phyloP scores from a whole-genome alignment of 2,329 filamentous ascomycete genomes.

The Fusarium poae region DNA sequence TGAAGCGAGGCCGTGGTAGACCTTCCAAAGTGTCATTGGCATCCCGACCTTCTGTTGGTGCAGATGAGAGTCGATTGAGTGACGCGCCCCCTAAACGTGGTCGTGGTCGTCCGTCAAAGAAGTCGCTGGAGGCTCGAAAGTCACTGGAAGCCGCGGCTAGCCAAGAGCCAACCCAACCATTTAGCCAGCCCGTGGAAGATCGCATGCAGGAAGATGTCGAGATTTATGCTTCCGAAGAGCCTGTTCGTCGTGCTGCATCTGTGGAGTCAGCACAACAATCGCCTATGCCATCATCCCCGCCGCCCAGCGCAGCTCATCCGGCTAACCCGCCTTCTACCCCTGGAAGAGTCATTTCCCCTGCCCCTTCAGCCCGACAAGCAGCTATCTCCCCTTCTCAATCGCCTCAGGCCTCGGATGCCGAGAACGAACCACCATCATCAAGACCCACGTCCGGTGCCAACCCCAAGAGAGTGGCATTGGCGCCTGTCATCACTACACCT shows the following conservation, averaged over 20 bases:
- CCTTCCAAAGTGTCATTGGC: conserved; percentile 52
- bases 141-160: conserved; percentile 37
- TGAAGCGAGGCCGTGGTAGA: conserved; percentile 50
- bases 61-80: conserved; percentile 39
- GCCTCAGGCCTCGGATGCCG: conserved; percentile 82
- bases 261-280: conserved; percentile 40
- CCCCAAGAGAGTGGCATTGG: conserved; percentile 63
- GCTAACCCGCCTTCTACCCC: conserved; percentile 60
- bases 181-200: conserved; percentile 33
- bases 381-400: conserved; percentile 74
- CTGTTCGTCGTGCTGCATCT: conserved; percentile 32
- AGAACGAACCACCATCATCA: conserved; percentile 81
- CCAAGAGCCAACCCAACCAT: conserved; percentile 32
- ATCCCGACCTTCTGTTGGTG: conserved; percentile 42
- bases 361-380: conserved; percentile 65
- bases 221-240: conserved; percentile 26
- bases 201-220: conserved; percentile 38
- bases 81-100: conserved; percentile 49
- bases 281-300: conserved; percentile 40
- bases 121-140: conserved; percentile 48
- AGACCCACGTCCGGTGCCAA: conserved; percentile 64
- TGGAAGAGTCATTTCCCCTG: conserved; percentile 57
- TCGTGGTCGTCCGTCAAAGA: conserved; percentile 51
- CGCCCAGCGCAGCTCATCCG: conserved; percentile 32
- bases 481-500: conserved; percentile 62